Base-by-base conservation (phyloP, 1,284 basidiomycete genomes). In the Rhodotorula glutinis region DNA sequence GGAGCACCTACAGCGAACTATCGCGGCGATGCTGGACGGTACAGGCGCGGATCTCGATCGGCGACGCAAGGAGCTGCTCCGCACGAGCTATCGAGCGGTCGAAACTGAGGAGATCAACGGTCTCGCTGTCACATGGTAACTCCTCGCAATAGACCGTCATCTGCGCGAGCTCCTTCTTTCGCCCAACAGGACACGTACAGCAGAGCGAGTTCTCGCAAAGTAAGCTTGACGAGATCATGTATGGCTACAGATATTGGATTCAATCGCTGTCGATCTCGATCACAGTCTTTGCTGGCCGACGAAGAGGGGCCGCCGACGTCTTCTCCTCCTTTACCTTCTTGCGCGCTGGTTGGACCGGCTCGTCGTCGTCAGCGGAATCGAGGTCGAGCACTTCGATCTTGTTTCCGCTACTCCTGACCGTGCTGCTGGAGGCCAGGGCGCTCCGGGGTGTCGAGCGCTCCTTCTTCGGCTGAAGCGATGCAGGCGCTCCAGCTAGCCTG, bases 51-150 rank as follows among this genome's bases (percentile, higher is more conserved):
- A 80, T 81, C 4, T 16, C 9, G 81, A 82, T 70, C 76, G 63
- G 44, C 78, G 76, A 59, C 75, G 86, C 65, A 79, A 78, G 73
- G 77, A 78, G 54, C 77, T 86, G n/a, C 85, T 96, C 75, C 82
- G 90, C 76, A 95, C 93, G 9, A 81, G 86, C 75, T 97, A 93
- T 78, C 83, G 86, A 65, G 90, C 89, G 29, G 91, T 98, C 0
- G 90, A 91, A 79, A 90, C 87, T 78, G 91, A 95, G 77, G 87
- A 92, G 49, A 80, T 89, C 52, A 80, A 77, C 52, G 87, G 88
- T 19, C 81, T 92, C 57, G 87, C 88, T 17, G 91, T 92, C 13
- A 87, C 88, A 75, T 93, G 91, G 91, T 92, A 58, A 27, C 14
- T n/a, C 2, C n/a, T 27, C 9, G n/a, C n/a, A 23, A 47, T 44